Conservation (phyloP, 345 rosid species). For the Eucalyptus coolabah region DNA sequence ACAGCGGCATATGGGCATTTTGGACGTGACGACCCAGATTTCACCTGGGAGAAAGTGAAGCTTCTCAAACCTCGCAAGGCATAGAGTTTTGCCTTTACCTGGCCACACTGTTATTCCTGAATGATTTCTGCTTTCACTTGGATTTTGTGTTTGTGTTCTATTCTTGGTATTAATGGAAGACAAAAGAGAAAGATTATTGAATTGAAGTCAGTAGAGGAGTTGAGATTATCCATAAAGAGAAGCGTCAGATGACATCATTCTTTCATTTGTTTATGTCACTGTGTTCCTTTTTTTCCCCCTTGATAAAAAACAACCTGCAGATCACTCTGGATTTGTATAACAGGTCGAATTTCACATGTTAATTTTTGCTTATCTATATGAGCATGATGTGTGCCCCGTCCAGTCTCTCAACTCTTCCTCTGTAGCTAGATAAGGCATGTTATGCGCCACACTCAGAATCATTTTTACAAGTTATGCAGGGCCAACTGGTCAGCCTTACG, state of each 20-base stretch:
- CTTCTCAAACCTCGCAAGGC: constrained; percentile 6
- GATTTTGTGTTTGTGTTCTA: not conserved
- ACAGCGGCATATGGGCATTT: constrained; percentile 17
- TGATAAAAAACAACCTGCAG: not conserved
- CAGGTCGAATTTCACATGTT: not conserved
- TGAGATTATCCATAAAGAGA: not conserved
- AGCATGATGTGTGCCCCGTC: not conserved
- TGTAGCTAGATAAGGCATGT: not conserved
- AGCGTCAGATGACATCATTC: not conserved
- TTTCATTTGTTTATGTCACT: not conserved
- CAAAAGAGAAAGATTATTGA: not conserved
- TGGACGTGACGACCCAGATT: constrained; percentile 12
- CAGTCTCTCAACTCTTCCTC: not conserved
- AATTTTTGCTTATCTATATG: not conserved
- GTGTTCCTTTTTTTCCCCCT: not conserved
- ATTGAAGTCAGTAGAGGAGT: not conserved
- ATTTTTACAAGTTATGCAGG: not conserved
- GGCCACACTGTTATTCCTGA: not conserved
- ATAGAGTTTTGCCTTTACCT: not conserved
- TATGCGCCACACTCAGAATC: not conserved
- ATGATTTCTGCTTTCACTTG: not conserved
- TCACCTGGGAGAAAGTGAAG: constrained; percentile 13
- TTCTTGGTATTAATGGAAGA: not conserved
- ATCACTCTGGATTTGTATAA: not conserved
- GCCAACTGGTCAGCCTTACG: not conserved